Evolutionary conservation across 257 asterid genomes (phyloP), one percentile per base, ranked within the genome.

Genomic region (Leptodermis oblonga): DNA sequence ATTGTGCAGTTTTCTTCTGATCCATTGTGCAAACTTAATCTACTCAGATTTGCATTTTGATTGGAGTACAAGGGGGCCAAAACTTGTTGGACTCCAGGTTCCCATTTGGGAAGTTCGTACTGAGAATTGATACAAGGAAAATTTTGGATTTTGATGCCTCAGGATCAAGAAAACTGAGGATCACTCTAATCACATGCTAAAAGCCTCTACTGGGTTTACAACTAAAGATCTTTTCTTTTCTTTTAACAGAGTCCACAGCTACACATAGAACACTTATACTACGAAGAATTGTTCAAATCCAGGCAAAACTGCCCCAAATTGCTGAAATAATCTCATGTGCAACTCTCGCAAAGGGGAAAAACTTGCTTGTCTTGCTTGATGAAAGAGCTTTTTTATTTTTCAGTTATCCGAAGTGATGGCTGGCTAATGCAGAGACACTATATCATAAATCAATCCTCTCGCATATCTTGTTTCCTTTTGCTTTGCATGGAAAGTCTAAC

Each of bases 391-490:
- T 15, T 31, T 60, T 10, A 5, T n/a, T n/a, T n/a, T 41, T 41
- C 37, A 34, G 5, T 33, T 7, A 60, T 45, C 65, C 0, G 18
- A 33, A 28, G 26, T 58, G 70, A 1, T 33, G 5, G 28, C 18
- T 49, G 9, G 20, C 18, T 70, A 34, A 33, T 52, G 59, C 31
- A 28, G 41, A 25, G 22, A 55, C 15, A 15, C 62, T 31, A 42
- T 15, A 69, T n/a, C 33, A 63, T 76, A 77, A 86, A 51, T n/a
- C 51, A 80, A 26, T 93, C 99, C 20, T 90, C 96, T 14, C 87
- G 85, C 97, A 90, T 86, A 67, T 90, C 97, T 13, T 87, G 77
- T 79, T 85, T 93, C 78, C 97, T 85, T 79, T 85, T 90, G 37
- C 96, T 79, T 68, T 89, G 97, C 39, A 59, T 39, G 10, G 97